Percentiles rank a stretch among this genome's conserved stretches.
Conservation (phyloP, 2,329 filamentous ascomycete species). For the Alternaria sp. region DNA sequence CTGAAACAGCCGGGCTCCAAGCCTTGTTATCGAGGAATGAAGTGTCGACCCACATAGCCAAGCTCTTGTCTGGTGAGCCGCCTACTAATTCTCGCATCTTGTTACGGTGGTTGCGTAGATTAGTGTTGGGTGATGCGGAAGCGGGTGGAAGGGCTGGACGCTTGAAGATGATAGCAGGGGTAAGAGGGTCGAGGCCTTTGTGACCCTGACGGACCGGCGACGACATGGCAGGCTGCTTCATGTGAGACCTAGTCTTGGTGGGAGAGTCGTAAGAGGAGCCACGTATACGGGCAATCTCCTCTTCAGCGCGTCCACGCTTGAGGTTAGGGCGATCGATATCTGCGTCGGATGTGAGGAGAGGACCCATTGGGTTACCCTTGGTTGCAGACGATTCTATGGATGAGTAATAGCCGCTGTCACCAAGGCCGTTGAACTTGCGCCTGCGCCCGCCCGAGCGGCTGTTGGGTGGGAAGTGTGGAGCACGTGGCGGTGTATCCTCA, state of each 20-base stretch:
- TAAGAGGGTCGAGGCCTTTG: conserved; percentile 66
- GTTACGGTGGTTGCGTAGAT: conserved; percentile 85
- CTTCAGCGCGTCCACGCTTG: conserved; percentile 90
- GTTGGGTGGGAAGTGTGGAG: conserved; percentile 66
- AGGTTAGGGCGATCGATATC: conserved; percentile 78
- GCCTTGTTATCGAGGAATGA: conserved; percentile 52
- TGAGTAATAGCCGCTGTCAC: conserved; percentile 96
- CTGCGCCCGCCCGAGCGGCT: conserved; percentile 74
- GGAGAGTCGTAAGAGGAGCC: conserved; percentile 94
- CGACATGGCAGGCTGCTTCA: conserved; percentile 58
- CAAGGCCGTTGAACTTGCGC: conserved; percentile 80
- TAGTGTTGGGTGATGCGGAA: conserved; percentile 92
- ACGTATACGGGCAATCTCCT: conserved; percentile 91
- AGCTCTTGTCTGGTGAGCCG: conserved; percentile 73
- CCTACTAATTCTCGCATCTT: conserved; percentile 78
- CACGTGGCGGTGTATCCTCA: conserved; percentile 79
- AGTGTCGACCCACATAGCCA: conserved; percentile 62
- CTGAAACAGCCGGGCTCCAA: conserved; percentile 73
- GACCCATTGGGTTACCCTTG: conserved; percentile 70
- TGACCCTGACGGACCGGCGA: conserved; percentile 53
- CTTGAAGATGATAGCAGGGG: conserved; percentile 84
- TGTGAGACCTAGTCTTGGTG: conserved; percentile 69
- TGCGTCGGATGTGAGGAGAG: conserved; percentile 76
- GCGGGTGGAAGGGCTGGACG: conserved; percentile 69
- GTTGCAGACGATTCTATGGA: conserved; percentile 91